Base-by-base conservation (phyloP, 495 filamentous ascomycete genomes). In the Aspergillus diversus region DNA sequence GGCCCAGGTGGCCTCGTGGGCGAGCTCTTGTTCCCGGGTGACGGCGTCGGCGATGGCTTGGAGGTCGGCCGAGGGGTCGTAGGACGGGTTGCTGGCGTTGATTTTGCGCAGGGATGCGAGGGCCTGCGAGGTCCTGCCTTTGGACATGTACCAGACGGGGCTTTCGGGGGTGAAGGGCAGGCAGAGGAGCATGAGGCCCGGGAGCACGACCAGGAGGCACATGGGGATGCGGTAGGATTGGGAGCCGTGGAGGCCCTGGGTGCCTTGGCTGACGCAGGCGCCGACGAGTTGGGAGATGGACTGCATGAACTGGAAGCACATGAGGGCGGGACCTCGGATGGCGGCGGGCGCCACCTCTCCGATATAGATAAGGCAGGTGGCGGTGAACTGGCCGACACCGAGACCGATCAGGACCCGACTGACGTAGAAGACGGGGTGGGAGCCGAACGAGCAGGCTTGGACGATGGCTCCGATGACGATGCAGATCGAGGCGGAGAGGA, bases 251-350 rank as follows among this genome's bases (percentile, higher is more conserved):
- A 76, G 71, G 16, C 48, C 48, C 47, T 75, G 55, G 0, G 72
- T 76, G 49, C 75, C 73, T 61, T 76, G 71, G 13, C 67, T 71
- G 65, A 76, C 64, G 48, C 73, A 65, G 11, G 74, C 60, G 2
- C 61, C 75, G 59, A 74, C 71, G 7, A 76, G 66, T 37, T 76
- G 74, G 3, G 74, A 72, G 66, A 61, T 65, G 31, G 72, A 74
- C 57, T 75, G 75, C 56, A 78, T 66, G 58, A 76, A 75, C 56
- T 78, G 75, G 61, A 71, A 77, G 55, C 63, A 72, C 69, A 74
- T 74, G 46, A 78, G 66, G 5, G 73, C 71, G 2, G 74, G 74
- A 42, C 75, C 71, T n/a, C 74, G 66, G 59, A 78, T 73, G 2
- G 63, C 67, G 5, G 64, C 47, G 1, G 75, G 72, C 5, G 75